phyloP scores from a whole-genome alignment of 2,329 filamentous ascomycete species.

The Calonectria hawksworthii region DNA sequence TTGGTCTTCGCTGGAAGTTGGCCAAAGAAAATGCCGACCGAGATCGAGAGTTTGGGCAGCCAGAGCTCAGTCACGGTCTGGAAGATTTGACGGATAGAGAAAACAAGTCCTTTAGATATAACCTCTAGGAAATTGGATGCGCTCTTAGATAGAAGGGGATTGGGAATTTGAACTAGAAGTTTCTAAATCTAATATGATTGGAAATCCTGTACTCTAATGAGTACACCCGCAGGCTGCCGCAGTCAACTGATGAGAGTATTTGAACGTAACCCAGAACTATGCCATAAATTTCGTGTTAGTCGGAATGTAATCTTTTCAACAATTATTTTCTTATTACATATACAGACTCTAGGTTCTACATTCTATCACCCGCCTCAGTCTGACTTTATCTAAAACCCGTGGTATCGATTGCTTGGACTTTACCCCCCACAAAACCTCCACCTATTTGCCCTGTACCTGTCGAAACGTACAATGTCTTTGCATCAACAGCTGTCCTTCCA shows the following conservation, averaged over 20 bases:
- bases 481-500: not conserved
- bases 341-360: too few relatives aligned
- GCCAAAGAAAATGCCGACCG: conserved; percentile 47
- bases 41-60: conserved; percentile 48
- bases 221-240: not conserved
- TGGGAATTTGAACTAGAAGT: not conserved
- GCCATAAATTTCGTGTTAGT: too few relatives aligned
- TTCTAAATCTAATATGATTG: not conserved
- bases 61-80: conserved; percentile 52
- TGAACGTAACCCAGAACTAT: too few relatives aligned
- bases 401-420: not conserved
- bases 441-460: not conserved
- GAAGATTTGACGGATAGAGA: conserved; percentile 55
- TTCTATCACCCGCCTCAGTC: not conserved
- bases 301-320: too few relatives aligned
- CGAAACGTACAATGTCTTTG: not conserved
- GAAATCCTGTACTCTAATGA: not conserved
- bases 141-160: not conserved
- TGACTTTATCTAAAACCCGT: not conserved
- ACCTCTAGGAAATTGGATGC: not conserved
- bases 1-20: conserved; percentile 46
- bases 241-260: too few relatives aligned
- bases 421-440: not conserved
- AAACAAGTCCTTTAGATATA: conserved; percentile 38
- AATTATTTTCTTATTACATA: too few relatives aligned